Conservation (phyloP, 2,329 filamentous ascomycete species). For the Aspergillus flavus region DNA sequence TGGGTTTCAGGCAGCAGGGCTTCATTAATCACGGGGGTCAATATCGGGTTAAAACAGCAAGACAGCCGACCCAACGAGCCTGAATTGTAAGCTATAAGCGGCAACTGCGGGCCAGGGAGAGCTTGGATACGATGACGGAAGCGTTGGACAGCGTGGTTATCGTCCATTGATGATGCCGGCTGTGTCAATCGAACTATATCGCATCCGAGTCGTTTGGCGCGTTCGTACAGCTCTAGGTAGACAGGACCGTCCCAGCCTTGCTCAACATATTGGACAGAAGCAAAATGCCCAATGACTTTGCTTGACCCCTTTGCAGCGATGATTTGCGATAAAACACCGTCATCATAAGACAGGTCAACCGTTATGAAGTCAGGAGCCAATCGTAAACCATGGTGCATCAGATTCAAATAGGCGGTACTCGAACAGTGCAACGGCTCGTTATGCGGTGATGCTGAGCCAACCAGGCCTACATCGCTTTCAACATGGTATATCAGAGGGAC, state of each 20-base stretch:
- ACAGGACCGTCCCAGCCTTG: slow-evolving; percentile 60
- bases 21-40: slow-evolving; percentile 63
- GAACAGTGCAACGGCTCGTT: slow-evolving; percentile 27
- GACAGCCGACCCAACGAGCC: slow-evolving; percentile 65
- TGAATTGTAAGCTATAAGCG: slow-evolving; percentile 67
- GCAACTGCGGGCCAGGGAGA: slow-evolving; percentile 49
- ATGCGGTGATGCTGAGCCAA: slow-evolving; percentile 26
- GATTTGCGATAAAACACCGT: slow-evolving; percentile 54
- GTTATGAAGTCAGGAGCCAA: slow-evolving; percentile 66
- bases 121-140: slow-evolving; percentile 56
- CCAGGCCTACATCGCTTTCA: slow-evolving; percentile 28
- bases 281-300: slow-evolving; percentile 64
- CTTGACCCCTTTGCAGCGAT: slow-evolving; percentile 56
- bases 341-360: slow-evolving; percentile 62
- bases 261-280: slow-evolving; percentile 43
- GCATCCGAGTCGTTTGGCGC: slow-evolving; percentile 61
- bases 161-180: slow-evolving; percentile 58
- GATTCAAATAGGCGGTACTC: slow-evolving; percentile 54
- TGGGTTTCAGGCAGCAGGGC: slow-evolving; percentile 48
- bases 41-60: slow-evolving; percentile 65
- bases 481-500: slow-evolving; percentile 62
- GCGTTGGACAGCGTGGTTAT: slow-evolving; percentile 63
- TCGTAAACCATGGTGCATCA: slow-evolving; percentile 62
- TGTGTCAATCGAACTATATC: slow-evolving; percentile 65
- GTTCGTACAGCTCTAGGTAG: slow-evolving; percentile 61